Conservation (phyloP, 257 asterid species). For the Knoxia roxburghii region DNA sequence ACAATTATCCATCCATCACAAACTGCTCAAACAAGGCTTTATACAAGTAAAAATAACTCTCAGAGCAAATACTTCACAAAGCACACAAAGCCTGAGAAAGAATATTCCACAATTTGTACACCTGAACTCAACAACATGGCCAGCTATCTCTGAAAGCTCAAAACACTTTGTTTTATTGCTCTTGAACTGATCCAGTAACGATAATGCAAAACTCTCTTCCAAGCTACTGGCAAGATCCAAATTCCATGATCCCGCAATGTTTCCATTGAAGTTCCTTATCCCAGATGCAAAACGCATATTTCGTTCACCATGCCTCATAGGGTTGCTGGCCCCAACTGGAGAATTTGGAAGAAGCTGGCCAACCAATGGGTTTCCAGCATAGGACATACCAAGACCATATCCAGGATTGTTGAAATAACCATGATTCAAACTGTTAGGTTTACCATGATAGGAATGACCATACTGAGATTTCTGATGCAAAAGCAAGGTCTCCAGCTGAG, state of each 20-base stretch:
- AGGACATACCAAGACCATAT: slow-evolving; percentile 39
- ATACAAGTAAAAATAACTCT: background rate
- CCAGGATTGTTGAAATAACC: slow-evolving; percentile 52
- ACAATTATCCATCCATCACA: background rate
- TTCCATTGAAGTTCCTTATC: slow-evolving; percentile 40
- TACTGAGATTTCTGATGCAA: slow-evolving; percentile 51
- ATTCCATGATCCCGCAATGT: slow-evolving; percentile 50
- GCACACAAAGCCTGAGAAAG: background rate
- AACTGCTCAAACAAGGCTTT: slow-evolving; percentile 30
- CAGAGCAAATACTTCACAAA: background rate
- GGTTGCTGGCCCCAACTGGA: slow-evolving; percentile 43
- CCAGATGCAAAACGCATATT: slow-evolving; percentile 39
- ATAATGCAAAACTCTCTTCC: slow-evolving; percentile 46
- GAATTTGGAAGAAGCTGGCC: slow-evolving; percentile 36
- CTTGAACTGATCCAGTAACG: slow-evolving; percentile 71
- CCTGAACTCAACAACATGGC: slow-evolving; percentile 89
- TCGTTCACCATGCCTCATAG: slow-evolving; percentile 44
- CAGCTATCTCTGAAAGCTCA: slow-evolving; percentile 75
- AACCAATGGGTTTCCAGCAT: slow-evolving; percentile 47
- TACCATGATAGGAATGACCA: slow-evolving; percentile 36
- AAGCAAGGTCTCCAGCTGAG: slow-evolving; percentile 45
- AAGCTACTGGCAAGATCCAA: slow-evolving; percentile 39
- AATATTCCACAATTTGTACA: slow-evolving; percentile 16
- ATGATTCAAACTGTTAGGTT: slow-evolving; percentile 29
- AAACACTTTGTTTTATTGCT: slow-evolving; percentile 59